Base-by-base conservation (phyloP, 805 yeast genomes). In the Lipomyces orientalis region DNA sequence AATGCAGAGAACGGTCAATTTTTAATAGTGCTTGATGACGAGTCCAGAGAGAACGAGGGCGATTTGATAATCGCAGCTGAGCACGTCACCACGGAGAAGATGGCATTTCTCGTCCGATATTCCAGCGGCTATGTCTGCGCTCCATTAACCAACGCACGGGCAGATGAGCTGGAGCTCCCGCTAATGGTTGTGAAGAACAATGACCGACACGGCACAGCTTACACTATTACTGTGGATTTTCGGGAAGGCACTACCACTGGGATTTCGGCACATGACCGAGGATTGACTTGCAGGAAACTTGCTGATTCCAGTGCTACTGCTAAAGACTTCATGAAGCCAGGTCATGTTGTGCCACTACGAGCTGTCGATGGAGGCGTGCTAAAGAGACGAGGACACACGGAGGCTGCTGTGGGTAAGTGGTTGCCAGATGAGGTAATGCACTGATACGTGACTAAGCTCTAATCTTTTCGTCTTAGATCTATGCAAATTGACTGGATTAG, bases 171-270 rank as follows among this genome's bases (percentile, higher is more conserved):
- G 60, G 89, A 89, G 54, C 84, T 95, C 65, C 97, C 93, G 56
- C 84, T 90, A 61, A 89, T 95, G 95, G 79, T 87, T 64, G 81
- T 84, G 64, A 81, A 83, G 65, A 81, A 82, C 64, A 80, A 86
- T 12, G 99, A 95, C 77, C 87, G 97, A 77, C 98, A 95, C 74
- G 97, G 97, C 10, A 95, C 99, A 1, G 98, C 98, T 1, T 95
- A 95, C 80, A 95, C 99, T 1, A 87, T 95, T 60, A 92, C 98
- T 0, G 91, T 91, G 62, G 99, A 95, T 77, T 87, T 81, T 70
- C 87, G 85, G 46, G 89, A 89, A 65, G 97, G 97, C 46, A 93
- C 98, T 49, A 92, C 98, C 12, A 95, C 99, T 0, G 99, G 99
- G 12, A 95, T 95, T 61, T 90, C 97, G 33, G 98, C 99, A 9